A percentile compares a stretch with the other conserved stretches of the same genome.
Conservation (phyloP, 2,329 filamentous ascomycete species). For the Simplicillium aogashimaense region DNA sequence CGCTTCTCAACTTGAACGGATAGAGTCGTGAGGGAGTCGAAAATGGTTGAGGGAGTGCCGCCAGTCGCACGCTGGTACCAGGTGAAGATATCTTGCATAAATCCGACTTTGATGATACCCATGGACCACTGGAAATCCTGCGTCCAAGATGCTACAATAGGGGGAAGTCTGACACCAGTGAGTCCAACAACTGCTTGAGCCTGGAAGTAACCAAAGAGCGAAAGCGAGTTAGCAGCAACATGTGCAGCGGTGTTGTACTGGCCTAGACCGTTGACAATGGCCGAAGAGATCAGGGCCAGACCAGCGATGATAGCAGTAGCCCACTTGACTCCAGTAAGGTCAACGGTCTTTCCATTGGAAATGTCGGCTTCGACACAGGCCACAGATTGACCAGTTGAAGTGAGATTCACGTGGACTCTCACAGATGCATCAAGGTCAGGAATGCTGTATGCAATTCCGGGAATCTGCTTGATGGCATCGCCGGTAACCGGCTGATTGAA, state of each 20-base stretch:
- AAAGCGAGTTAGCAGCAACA: slow-evolving; percentile 85
- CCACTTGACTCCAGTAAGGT: slow-evolving; percentile 84
- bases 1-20: slow-evolving; percentile 75
- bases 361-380: slow-evolving; percentile 83
- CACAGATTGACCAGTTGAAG: slow-evolving; percentile 49
- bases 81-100: slow-evolving; percentile 79
- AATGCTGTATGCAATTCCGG: slow-evolving; percentile 77
- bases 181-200: slow-evolving; percentile 86
- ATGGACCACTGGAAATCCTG: slow-evolving; percentile 98
- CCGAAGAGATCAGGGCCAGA: slow-evolving; percentile 73
- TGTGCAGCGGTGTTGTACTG: slow-evolving; percentile 93
- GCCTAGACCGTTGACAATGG: slow-evolving; percentile 80
- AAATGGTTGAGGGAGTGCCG: slow-evolving; percentile 71
- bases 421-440: slow-evolving; percentile 87
- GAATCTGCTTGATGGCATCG: slow-evolving; percentile 55
- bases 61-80: slow-evolving; percentile 96
- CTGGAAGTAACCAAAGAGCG: slow-evolving; percentile 91
- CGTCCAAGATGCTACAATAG: slow-evolving; percentile 85
- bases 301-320: slow-evolving; percentile 79
- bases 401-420: slow-evolving; percentile 69
- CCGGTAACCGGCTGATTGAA: slow-evolving; percentile 56
- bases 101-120: slow-evolving; percentile 80
- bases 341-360: slow-evolving; percentile 87
- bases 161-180: slow-evolving; percentile 70
- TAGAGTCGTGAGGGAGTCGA: slow-evolving; percentile 62